Percentiles rank a stretch among this genome's conserved stretches.
Evolutionary conservation across 2,329 filamentous ascomycete species (phyloP).

Genomic region (Pestalotiopsis fici): DNA sequence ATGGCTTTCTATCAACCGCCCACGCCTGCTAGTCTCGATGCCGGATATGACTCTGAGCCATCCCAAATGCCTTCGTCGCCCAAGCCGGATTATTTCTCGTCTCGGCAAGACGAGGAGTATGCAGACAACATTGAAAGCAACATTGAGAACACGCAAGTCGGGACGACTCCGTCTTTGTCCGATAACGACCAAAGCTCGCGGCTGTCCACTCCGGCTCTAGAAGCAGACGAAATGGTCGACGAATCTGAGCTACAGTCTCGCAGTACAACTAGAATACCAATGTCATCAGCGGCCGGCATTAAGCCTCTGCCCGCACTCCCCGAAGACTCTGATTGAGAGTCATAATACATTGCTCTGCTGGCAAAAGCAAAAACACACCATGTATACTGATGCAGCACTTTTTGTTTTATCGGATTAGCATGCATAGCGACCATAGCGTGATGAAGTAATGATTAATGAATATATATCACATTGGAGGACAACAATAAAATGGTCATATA

Average conservation of each 20-base stretch:
- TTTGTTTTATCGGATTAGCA: neutral
- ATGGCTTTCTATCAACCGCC: conserved; percentile 20
- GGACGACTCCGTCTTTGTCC: neutral
- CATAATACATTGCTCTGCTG: neutral
- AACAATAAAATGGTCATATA: no score
- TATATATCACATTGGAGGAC: neutral
- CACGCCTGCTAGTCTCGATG: conserved; percentile 26
- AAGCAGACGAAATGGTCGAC: neutral
- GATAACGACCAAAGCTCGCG: neutral
- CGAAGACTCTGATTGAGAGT: conserved; percentile 29
- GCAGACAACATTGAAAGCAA: neutral
- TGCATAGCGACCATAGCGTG: conserved; percentile 8
- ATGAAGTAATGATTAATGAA: conserved; percentile 11
- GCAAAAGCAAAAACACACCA: neutral
- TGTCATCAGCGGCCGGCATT: conserved; percentile 25
- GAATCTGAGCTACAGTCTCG: neutral
- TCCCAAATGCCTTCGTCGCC: conserved; percentile 18
- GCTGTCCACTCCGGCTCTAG: neutral
- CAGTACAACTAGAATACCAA: conserved; percentile 16
- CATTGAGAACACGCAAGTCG: neutral
- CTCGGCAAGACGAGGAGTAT: neutral
- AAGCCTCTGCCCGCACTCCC: conserved; percentile 47
- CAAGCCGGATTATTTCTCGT: conserved; percentile 23
- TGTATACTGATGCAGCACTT: neutral
- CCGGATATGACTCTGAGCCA: conserved; percentile 34